Base-by-base conservation (phyloP, 1,139 yeast species). In the Arxiozyma bovina region DNA sequence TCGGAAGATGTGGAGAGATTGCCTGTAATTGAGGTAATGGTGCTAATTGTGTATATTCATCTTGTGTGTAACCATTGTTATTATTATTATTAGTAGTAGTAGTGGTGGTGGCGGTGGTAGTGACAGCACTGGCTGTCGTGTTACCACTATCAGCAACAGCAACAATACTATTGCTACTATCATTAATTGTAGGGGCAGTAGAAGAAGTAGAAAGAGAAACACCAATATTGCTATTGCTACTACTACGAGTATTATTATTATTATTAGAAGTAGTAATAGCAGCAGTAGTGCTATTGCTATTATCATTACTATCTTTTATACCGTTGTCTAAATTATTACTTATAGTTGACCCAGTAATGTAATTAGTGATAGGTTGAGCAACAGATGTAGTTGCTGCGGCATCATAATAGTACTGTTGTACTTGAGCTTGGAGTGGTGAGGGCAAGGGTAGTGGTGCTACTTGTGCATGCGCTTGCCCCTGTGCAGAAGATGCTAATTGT, bases 21-120 rank as follows among this genome's bases (percentile, higher is more conserved):
- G 40, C 40, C 12, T 34, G 27, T 43, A 22, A 11, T 22, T 27
- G 17, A 18, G 46, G 51, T 44, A 27, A 58, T 55, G 48, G 61
- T 45, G 51, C 57, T 48, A 51, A 61, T 51, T 53, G 40, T 34
- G 40, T 6, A 34, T 34, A 34, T 34, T 34, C 40, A 59, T 41
- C 48, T 57, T 45, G 52, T 55, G 30, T 30, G 55, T 53, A 42
- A 58, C 52, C 40, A 61, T 50, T 44, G 58, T 23, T 43, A 59
- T 43, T 43, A 22, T 22, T 43, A 22, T 11, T 43, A 22, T 11
- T 43, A 22, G 6, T 43, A 43, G 5, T 23, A 9, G 12, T 43
- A 43, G 7, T 43, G 17, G 6, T 20, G 12, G n/a, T 21, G 21
- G 6, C n/a, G 1, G 15, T 43, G 21, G 3, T 43, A n/a, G 7